Base-by-base conservation (phyloP, 2,329 filamentous ascomycete species). In the Fusarium fracticaudum region DNA sequence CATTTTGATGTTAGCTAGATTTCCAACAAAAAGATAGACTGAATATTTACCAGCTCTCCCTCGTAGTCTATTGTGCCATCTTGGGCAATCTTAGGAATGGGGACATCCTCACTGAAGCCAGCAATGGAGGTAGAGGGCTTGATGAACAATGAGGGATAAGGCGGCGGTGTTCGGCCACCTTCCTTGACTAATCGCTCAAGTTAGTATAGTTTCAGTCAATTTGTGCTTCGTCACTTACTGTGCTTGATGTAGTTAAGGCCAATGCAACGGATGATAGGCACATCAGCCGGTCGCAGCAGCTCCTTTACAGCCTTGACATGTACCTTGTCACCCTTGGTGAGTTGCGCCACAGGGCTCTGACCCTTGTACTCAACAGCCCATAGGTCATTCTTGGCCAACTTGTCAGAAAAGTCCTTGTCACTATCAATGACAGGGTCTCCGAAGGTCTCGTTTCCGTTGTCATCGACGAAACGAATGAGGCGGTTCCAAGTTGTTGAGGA, bases 61-160 rank as follows among this genome's bases (percentile, higher is more conserved):
- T 88, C 86, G 67, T 87, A 89, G 75, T 89, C 87, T 15, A 85
- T 77, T 45, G 85, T 78, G 3, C 80, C 81, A 65, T 88, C 82
- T 67, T 87, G 82, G 6, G 86, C 84, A 65, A 88, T 78, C 75
- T 85, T 83, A 15, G 86, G 85, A 68, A 88, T 83, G 4, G 83
- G 79, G 29, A 88, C 80, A 68, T 85, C 78, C 60, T 81, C 80
- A 41, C 67, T 76, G 75, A 72, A 81, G 64, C 77, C 73, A 44
- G 81, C 80, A 50, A 85, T 84, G 57, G 78, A 85, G 38, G 80
- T 84, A 20, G 75, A 81, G 17, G 83, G 85, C 82, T 89, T 89
- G 74, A 87, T 87, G 78, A 89, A 89, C 33, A 87, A 81, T 18
- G 84, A 84, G 5, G 84, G 85, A 65, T 82, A 86, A 2, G 87